Conservation (phyloP, 352 stramenopile species). For the Nothophytophthora sp. region DNA sequence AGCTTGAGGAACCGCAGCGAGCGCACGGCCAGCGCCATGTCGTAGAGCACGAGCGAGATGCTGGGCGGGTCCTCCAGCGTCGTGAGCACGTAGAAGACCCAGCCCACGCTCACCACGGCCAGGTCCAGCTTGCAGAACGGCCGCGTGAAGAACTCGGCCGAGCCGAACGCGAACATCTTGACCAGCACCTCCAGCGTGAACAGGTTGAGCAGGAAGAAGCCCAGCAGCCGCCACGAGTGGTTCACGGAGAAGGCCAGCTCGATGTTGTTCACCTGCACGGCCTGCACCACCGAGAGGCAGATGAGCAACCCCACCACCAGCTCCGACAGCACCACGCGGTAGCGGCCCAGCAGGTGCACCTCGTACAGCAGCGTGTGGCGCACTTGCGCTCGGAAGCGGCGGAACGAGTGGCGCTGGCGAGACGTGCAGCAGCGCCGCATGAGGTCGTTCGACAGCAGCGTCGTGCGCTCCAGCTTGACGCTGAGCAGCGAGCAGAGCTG, state of each 20-base stretch:
- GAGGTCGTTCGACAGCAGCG: constrained; percentile 41
- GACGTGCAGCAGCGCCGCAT: constrained; percentile 50
- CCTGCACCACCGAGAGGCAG: constrained; percentile 76
- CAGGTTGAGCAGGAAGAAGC: constrained; percentile 63
- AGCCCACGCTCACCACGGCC: constrained; percentile 67
- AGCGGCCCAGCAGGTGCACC: constrained; percentile 56
- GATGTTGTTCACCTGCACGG: constrained; percentile 86
- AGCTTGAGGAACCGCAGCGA: constrained; percentile 83
- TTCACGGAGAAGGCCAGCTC: constrained; percentile 74
- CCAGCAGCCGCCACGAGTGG: constrained; percentile 69
- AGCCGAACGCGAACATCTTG: constrained; percentile 86
- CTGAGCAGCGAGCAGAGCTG: constrained; percentile 79
- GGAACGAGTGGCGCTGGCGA: constrained; percentile 49
- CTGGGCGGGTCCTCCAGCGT: constrained; percentile 51
- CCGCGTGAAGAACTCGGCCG: constrained; percentile 68
- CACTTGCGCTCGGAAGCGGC: constrained; percentile 47
- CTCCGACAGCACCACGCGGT: constrained; percentile 73
- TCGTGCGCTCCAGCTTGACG: constrained; percentile 59
- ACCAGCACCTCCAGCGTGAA: constrained; percentile 76
- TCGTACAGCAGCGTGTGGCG: constrained; percentile 65
- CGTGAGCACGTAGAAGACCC: constrained; percentile 81
- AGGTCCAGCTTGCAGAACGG: constrained; percentile 84
- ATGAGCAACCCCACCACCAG: constrained; percentile 76
- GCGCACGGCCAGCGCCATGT: constrained; percentile 70
- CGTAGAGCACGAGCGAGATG: constrained; percentile 80